A percentile compares a stretch with the other conserved stretches of the same genome.
Evolutionary conservation across 108 stramenopile genomes (phyloP).

Genomic region (Nitzschia palea): DNA sequence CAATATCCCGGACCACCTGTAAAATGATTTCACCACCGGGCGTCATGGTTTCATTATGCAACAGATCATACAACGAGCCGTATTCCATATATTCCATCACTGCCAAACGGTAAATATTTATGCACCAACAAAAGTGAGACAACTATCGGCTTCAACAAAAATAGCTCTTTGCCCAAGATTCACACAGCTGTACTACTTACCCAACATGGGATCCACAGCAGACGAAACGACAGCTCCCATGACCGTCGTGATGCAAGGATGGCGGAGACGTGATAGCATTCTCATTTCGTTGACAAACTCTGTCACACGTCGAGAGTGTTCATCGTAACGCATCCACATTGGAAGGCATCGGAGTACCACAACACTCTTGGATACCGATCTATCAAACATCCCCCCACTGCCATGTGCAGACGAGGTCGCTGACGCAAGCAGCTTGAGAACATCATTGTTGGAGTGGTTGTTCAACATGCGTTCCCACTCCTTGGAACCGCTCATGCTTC

Average conservation of each 20-base stretch:
- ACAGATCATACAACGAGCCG: slow-evolving; percentile 54
- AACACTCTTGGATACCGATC: background rate
- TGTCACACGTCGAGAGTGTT: slow-evolving; percentile 2
- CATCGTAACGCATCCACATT: background rate
- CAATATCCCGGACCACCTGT: slow-evolving; percentile 54
- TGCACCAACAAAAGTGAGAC: no score
- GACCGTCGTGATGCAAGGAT: slow-evolving; percentile 65
- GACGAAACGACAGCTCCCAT: slow-evolving; percentile 39
- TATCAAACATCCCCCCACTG: background rate
- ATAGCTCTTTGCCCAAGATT: no score
- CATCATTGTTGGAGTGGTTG: slow-evolving; percentile 1
- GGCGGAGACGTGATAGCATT: slow-evolving; percentile 50
- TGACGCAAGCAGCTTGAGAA: background rate
- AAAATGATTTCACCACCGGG: slow-evolving; percentile 52
- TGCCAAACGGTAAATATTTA: no score
- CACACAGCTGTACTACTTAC: slow-evolving; percentile 65
- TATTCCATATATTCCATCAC: slow-evolving; percentile 65
- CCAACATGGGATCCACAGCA: slow-evolving; percentile 43
- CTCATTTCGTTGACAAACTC: slow-evolving; percentile 63
- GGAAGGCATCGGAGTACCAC: slow-evolving; percentile 12
- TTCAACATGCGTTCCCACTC: slow-evolving; percentile 1
- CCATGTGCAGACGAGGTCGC: slow-evolving; percentile 5
- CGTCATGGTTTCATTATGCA: slow-evolving; percentile 59
- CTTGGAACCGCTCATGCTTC: slow-evolving; percentile 31
- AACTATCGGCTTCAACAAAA: no score